Base-by-base conservation (phyloP, 257 asterid species). In the Solanum clarkiae region DNA sequence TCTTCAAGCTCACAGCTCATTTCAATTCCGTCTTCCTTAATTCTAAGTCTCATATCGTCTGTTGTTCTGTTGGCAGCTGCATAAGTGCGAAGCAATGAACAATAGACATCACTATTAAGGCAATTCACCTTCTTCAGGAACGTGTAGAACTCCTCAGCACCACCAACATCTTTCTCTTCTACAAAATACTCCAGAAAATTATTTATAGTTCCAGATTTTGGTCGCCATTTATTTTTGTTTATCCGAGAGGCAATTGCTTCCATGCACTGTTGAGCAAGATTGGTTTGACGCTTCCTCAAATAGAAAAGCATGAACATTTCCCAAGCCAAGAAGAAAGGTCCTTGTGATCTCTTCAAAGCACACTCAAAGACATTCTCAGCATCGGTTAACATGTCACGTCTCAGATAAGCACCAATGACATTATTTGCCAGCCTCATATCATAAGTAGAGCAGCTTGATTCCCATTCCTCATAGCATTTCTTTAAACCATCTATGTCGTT, bases 381-480 rank as follows among this genome's bases (percentile, higher is more conserved):
- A 80, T 92, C 97, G 29, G 88, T 87, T 49, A 86, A 84, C 98
- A 89, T 90, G 80, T 87, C 89, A 36, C 89, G 90, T 5, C 56
- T 87, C 82, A 95, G 83, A 80, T 84, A 93, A 85, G 91, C 90
- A 65, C 89, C 70, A 85, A 95, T 91, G 62, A 84, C 92, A 42
- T 88, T 77, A 86, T 88, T 88, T 40, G 92, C 90, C 86, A 95
- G 60, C 90, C 93, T 93, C n/a, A 84, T 42, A 68, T 94, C 97
- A 42, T 84, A 94, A 84, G 80, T 86, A 15, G 88, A 75, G 89
- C 91, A 90, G 16, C 66, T 85, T 7, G 91, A 90, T 87, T 90
- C 95, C 98, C 99, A 95, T 87, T 95, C 99, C 85, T 86, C 84
- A 22, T 86, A 94, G 90, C 92, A 90, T 86, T 91, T 89, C 91